These are phyloP conservation scores for Microdochium nivale DNA, from an alignment of 2,329 filamentous ascomycete genomes.

Conservation along the genomic window DNA sequence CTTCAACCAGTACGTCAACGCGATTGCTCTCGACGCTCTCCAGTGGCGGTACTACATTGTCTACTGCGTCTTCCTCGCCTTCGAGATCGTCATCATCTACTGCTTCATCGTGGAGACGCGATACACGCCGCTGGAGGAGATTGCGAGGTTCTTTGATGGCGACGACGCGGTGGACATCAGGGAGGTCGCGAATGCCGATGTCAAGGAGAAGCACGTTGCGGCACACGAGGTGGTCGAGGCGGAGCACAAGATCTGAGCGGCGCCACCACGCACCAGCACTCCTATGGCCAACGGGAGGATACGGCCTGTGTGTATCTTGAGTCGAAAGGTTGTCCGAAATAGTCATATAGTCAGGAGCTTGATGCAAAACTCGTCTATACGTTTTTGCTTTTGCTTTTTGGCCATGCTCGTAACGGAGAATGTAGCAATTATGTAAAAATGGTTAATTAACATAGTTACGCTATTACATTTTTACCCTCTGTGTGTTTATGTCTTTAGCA, in stretches of 20 bases:
- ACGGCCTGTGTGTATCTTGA: too few relatives aligned
- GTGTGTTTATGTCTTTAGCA: too few relatives aligned
- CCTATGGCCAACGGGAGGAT: too few relatives aligned
- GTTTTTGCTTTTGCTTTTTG: too few relatives aligned
- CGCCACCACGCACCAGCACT: too few relatives aligned
- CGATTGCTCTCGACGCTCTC: constrained; percentile 15
- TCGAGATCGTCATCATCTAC: neutral
- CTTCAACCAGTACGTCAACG: constrained; percentile 28
- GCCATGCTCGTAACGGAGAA: too few relatives aligned
- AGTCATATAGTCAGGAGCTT: too few relatives aligned
- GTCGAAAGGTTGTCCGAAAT: too few relatives aligned
- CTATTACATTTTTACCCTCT: too few relatives aligned
- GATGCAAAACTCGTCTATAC: too few relatives aligned
- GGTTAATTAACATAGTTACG: too few relatives aligned
- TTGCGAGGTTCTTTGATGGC: neutral
- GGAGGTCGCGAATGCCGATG: neutral
- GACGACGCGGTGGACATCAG: neutral
- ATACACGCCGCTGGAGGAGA: neutral
- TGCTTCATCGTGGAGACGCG: neutral
- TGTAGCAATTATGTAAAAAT: too few relatives aligned
- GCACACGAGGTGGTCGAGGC: neutral
- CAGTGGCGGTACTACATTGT: constrained; percentile 14
- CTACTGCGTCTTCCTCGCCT: constrained; percentile 10
- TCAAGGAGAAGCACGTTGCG: neutral
- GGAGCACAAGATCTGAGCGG: neutral